These are phyloP conservation scores for Vitis hybrid DNA, from an alignment of 177 flowering plant genomes.

Conservation along the genomic window DNA sequence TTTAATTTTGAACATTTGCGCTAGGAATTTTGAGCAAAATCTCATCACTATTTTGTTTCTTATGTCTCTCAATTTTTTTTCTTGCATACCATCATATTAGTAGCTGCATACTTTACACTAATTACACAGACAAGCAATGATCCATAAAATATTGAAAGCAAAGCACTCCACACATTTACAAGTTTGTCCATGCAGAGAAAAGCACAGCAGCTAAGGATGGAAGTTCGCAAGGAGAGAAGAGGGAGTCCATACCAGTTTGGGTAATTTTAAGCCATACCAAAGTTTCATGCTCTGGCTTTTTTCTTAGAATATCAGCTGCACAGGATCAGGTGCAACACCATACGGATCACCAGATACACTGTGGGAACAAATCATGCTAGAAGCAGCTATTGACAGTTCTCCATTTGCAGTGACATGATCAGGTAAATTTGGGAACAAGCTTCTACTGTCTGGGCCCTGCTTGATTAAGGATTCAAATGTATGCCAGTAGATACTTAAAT, in stretches of 20 bases:
- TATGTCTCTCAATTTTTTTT: neutral
- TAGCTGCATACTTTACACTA: neutral
- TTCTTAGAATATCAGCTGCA: slow-evolving; percentile 97
- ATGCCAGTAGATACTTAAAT: neutral
- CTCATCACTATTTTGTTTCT: neutral
- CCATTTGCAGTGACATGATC: slow-evolving; percentile 49
- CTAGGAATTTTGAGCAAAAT: neutral
- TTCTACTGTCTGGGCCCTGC: slow-evolving; percentile 44
- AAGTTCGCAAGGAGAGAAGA: neutral
- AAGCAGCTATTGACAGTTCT: slow-evolving; percentile 57
- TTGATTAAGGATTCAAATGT: slow-evolving; percentile 5
- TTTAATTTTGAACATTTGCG: neutral
- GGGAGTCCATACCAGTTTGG: slow-evolving; percentile 56
- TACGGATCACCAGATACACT: slow-evolving; percentile 97
- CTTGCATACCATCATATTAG: neutral
- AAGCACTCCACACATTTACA: neutral
- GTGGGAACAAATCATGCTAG: slow-evolving; percentile 93
- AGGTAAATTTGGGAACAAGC: slow-evolving; percentile 38
- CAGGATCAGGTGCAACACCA: slow-evolving; percentile 95
- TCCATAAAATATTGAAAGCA: neutral
- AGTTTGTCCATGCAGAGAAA: neutral
- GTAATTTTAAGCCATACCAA: slow-evolving; percentile 76
- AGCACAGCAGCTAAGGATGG: neutral
- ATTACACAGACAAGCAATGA: neutral
- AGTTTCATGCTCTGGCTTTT: slow-evolving; percentile 98